Evolutionary conservation across 176 grass and related monocot genomes (phyloP), one percentile per base, ranked within the genome.

Genomic region (Echinochloa phyllopogon): DNA sequence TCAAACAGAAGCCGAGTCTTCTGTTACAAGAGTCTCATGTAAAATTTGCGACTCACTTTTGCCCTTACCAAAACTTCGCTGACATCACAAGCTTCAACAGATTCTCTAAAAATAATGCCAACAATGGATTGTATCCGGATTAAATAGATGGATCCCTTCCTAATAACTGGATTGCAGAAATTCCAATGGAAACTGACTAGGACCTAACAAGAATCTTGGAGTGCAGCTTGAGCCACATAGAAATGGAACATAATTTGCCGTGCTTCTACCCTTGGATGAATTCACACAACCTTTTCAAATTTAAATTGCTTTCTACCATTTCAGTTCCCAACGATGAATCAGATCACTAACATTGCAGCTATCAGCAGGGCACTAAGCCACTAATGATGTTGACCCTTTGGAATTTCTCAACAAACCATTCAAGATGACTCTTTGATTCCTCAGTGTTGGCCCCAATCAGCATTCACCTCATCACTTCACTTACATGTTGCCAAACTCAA

Each of bases 301-400:
- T 42, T 59, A 57, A 76, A 42, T 42, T 76, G 10, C 18, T 76
- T 8, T 43, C 53, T 58, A 59, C 53, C 38, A 76, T 59, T 76
- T 76, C 29, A 9, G 37, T 59, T 77, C 38, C 38, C 21, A 60
- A 43, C 24, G 27, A 52, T 37, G 16, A 51, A 51, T 74, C 65
- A 43, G 39, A 72, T 51, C 20, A 36, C 29, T 18, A 51, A 73
- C 14, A 73, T 51, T 72, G 45, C 24, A 17, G 36, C 3, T 33
- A 47, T 71, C n/a, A 49, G 24, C 29, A 65, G 6, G 24, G 17
- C 29, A 33, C 29, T 33, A 33, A 33, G 29, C 25, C 47, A 50
- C 45, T 73, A 33, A 73, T 51, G 47, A 52, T 74, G 45, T 36
- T 74, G 3, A 0, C 47, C 48, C 47, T 74, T 74, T 52, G 71